Percentiles rank a stretch among this genome's conserved stretches.
Conservation (phyloP, 192 early-diverging fungal genomes). For the Geranomyces michiganensis region DNA sequence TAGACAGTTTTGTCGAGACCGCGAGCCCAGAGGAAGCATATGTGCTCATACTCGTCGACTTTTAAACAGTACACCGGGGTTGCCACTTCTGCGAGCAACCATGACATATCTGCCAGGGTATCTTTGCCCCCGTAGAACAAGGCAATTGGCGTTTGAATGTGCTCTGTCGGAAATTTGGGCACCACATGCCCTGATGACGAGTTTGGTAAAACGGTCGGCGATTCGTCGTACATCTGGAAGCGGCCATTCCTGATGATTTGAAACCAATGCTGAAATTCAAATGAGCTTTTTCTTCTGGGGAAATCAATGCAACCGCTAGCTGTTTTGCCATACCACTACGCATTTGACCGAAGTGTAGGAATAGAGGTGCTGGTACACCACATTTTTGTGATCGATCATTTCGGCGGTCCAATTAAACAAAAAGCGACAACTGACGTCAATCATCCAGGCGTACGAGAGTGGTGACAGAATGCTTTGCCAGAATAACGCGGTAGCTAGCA, state of each 20-base stretch:
- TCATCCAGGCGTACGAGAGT: constrained; percentile 70
- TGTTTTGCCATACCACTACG: too few species aligned
- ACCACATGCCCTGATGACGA: constrained; percentile 61
- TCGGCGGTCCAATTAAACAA: constrained; percentile 85
- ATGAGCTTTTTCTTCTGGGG: too few species aligned
- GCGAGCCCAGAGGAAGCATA: constrained; percentile 57
- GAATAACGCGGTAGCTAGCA: constrained; percentile 76
- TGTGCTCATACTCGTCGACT: constrained; percentile 59
- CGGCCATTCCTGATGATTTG: constrained; percentile 86
- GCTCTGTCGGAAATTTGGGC: constrained; percentile 73
- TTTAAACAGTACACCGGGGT: constrained; percentile 45
- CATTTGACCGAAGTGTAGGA: constrained; percentile 87
- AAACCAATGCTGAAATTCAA: constrained; percentile 82
- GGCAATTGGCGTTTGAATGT: constrained; percentile 84
- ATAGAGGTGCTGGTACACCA: constrained; percentile 85
- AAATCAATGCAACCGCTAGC: too few species aligned
- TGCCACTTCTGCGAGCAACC: constrained; percentile 37
- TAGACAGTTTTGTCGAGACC: constrained; percentile 50
- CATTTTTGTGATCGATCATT: constrained; percentile 73
- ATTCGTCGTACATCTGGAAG: constrained; percentile 94
- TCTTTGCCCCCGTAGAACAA: constrained; percentile 90
- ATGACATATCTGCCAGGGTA: constrained; percentile 75
- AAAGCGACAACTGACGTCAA: constrained; percentile 71
- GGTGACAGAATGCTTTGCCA: constrained; percentile 83
- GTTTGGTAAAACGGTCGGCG: constrained; percentile 61